Base-by-base conservation (phyloP, 2,329 filamentous ascomycete species). In the Phaeosphaeria sp. region DNA sequence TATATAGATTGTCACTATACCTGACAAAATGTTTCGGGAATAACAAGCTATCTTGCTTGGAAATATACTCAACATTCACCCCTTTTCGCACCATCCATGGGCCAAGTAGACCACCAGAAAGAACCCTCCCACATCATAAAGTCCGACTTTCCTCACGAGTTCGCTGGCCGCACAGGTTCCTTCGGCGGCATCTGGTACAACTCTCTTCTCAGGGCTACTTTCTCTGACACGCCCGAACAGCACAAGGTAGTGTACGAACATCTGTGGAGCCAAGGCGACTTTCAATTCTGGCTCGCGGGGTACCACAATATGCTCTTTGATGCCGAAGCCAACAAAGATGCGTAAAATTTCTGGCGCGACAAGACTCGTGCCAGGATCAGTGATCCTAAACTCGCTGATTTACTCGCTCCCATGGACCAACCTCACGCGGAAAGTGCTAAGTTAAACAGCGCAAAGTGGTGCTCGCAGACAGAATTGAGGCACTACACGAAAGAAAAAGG, bases 1-100 rank as follows among this genome's bases (percentile, higher is more conserved):
- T n/a, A n/a, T n/a, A n/a, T n/a, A n/a, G n/a, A n/a, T n/a, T n/a
- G n/a, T n/a, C n/a, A n/a, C n/a, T n/a, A n/a, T n/a, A n/a, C n/a
- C n/a, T n/a, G n/a, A n/a, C n/a, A n/a, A n/a, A n/a, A n/a, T n/a
- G n/a, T n/a, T n/a, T n/a, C n/a, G n/a, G n/a, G n/a, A n/a, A n/a
- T n/a, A n/a, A n/a, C n/a, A n/a, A n/a, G n/a, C n/a, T n/a, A n/a
- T n/a, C n/a, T n/a, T n/a, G n/a, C n/a, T n/a, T n/a, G n/a, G n/a
- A n/a, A n/a, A n/a, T n/a, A n/a, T n/a, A n/a, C n/a, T 73, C 86
- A 89, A 67, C 82, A 88, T 2, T 89, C 86, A 0, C 87, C 87
- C 0, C 72, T 67, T 49, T 60, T 61, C 45, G 54, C 65, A 1
- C 20, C 72, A 2, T 67, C 70, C 15, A 71, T 74, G 69, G 44